Evolutionary conservation across 2,329 filamentous ascomycete species (phyloP).

Genomic region (Fusarium oligoseptatum): DNA sequence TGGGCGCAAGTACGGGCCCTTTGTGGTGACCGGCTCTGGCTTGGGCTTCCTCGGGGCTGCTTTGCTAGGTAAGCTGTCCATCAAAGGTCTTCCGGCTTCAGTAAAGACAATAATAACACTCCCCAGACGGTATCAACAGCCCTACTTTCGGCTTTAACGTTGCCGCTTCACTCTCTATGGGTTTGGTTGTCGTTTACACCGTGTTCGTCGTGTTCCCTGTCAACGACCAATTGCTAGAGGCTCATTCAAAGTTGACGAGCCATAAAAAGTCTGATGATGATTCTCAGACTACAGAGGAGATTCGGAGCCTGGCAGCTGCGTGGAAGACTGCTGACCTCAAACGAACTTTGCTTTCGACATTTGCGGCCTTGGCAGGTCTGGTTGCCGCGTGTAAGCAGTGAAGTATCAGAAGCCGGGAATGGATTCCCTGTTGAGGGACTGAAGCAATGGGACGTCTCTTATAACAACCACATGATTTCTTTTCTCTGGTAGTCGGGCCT

Average conservation of each 20-base stretch:
- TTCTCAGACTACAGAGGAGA: not conserved
- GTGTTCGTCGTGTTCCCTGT: not conserved
- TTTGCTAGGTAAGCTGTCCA: not conserved
- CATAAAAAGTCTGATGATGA: not conserved
- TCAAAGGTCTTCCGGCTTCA: not conserved
- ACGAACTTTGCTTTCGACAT: not conserved
- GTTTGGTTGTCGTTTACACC: not conserved
- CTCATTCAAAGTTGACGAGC: not conserved
- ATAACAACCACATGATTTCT: not conserved
- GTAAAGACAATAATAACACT: not conserved
- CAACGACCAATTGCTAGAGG: slow-evolving; percentile 1
- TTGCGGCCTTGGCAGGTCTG: not conserved
- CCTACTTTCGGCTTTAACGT: not conserved
- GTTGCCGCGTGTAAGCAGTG: not conserved
- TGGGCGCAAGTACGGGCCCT: slow-evolving; percentile 8
- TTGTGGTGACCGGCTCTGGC: not conserved
- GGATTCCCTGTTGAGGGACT: not conserved
- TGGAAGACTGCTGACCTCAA: not conserved
- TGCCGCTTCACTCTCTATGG: not conserved
- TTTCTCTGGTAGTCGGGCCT: not conserved
- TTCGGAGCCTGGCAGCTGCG: not conserved
- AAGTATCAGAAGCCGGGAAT: not conserved
- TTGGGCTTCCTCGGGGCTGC: not conserved
- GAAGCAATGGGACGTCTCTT: too few relatives aligned
- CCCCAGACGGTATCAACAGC: not conserved